Evolutionary conservation across 768 basidiomycete species (phyloP), one percentile per base, ranked within the genome.

Genomic region (Favolaschia claudopus): DNA sequence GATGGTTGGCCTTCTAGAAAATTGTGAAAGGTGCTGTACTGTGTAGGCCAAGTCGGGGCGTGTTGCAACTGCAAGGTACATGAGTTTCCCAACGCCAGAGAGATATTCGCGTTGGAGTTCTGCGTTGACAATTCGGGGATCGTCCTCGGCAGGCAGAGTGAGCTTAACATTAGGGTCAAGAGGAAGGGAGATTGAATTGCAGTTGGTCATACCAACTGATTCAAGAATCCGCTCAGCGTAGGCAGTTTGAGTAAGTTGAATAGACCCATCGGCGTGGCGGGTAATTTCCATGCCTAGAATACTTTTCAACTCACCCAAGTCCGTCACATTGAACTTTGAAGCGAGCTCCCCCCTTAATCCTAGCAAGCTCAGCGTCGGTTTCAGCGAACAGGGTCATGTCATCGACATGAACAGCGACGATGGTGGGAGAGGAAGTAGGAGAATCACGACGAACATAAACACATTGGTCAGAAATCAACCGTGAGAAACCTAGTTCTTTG

Each of bases 1-100:
- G 0, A 17, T 22, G 3, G 60, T 61, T 1, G 75, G 76, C 37
- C 72, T 69, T 2, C 53, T 27, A 14, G 64, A 51, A 66, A 72
- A 78, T 15, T 67, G 74, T 2, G 65, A 47, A 0, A 77, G 67
- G 5, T 59, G 44, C 12, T 56, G 48, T n/a, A 77, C 70, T 1
- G 74, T 60, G 46, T 60, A 72, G 0, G 70, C 55, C 38, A 78
- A 72, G 60, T 79, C 76, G 4, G 75, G 76, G 5, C 75, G 73
- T 0, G 72, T 74, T 1, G 63, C 62, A 2, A 70, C 48, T 3
- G 74, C 71, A 4, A 68, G 52, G 53, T 75, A 76, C 57, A 72
- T 72, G 25, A 74, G 70, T 28, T 56, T 62, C 19, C 68, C 76
- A 24, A 77, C 62, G 25, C 62, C 67, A 17, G 59, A 55, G 3